Evolutionary conservation across 2,329 filamentous ascomycete genomes (phyloP).

Genomic region (Arthroderma uncinatum): DNA sequence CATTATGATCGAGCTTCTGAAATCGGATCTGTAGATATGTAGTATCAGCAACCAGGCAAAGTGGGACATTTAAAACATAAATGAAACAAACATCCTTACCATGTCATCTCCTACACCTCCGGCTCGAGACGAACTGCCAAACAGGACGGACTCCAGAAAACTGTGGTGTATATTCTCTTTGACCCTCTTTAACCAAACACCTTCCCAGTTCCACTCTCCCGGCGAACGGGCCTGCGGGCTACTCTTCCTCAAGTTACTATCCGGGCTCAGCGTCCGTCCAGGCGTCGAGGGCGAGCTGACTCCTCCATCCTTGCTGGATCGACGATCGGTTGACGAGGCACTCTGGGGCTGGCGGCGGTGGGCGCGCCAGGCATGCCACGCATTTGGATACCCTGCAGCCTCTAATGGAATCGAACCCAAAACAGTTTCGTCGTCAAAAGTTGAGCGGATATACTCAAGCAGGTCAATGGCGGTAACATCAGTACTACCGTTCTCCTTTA

Average conservation of each 20-base stretch:
- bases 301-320: conserved; percentile 3
- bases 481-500: background rate
- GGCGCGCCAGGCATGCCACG: conserved; percentile 86
- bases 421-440: conserved; percentile 66
- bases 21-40: conserved; percentile 29
- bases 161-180: conserved; percentile 66
- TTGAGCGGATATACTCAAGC: conserved; percentile 66
- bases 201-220: conserved; percentile 94
- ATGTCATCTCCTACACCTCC: conserved; percentile 52
- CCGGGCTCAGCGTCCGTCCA: conserved; percentile 8
- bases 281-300: background rate
- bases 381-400: conserved; percentile 77
- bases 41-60: conserved; percentile 7
- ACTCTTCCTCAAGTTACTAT: conserved; percentile 31
- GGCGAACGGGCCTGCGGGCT: conserved; percentile 47
- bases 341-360: conserved; percentile 41
- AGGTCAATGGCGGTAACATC: conserved; percentile 49
- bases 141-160: conserved; percentile 67
- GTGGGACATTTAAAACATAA: background rate
- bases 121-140: conserved; percentile 48
- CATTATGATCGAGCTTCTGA: conserved; percentile 26
- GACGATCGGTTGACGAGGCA: background rate
- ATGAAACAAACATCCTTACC: background rate
- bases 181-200: conserved; percentile 87
- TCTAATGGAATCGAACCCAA: conserved; percentile 70